Evolutionary conservation across 176 grass and related monocot species (phyloP).

Genomic region (Carex kokanica): DNA sequence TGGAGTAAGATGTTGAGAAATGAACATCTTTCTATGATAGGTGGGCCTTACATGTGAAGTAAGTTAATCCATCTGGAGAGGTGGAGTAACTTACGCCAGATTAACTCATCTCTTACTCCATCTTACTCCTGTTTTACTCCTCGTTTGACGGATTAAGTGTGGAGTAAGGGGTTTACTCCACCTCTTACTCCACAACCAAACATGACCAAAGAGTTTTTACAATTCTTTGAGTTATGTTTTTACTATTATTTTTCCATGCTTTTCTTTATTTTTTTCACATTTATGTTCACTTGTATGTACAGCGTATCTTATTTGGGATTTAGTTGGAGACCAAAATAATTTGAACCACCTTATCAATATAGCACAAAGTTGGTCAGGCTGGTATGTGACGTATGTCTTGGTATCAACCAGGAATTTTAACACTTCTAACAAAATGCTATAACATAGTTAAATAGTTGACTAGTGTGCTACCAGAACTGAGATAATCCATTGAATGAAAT

Average conservation of each 20-base stretch:
- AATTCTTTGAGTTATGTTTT: not conserved
- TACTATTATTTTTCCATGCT: not conserved
- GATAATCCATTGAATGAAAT: conserved; percentile 11
- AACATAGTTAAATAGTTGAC: not conserved
- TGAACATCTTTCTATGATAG: too few relatives aligned
- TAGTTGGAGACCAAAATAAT: not conserved
- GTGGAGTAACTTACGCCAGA: too few relatives aligned
- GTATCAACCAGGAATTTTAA: not conserved
- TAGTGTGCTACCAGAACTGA: not conserved
- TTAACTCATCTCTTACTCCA: too few relatives aligned
- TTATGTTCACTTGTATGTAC: not conserved
- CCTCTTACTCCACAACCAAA: too few relatives aligned
- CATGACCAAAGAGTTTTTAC: not conserved
- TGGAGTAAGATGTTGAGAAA: too few relatives aligned
- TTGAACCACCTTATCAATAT: not conserved
- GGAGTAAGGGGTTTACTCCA: too few relatives aligned
- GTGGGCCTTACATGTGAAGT: too few relatives aligned
- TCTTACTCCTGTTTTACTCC: too few relatives aligned
- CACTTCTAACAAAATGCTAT: not conserved
- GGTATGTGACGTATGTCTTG: not conserved
- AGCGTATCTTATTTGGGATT: not conserved
- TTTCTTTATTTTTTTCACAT: not conserved
- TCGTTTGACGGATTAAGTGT: too few relatives aligned
- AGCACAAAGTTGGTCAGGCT: not conserved
- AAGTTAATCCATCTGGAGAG: too few relatives aligned